These are phyloP conservation scores for Scheffersomyces illinoinensis DNA, from an alignment of 1,139 yeast genomes.

Conservation along the genomic window DNA sequence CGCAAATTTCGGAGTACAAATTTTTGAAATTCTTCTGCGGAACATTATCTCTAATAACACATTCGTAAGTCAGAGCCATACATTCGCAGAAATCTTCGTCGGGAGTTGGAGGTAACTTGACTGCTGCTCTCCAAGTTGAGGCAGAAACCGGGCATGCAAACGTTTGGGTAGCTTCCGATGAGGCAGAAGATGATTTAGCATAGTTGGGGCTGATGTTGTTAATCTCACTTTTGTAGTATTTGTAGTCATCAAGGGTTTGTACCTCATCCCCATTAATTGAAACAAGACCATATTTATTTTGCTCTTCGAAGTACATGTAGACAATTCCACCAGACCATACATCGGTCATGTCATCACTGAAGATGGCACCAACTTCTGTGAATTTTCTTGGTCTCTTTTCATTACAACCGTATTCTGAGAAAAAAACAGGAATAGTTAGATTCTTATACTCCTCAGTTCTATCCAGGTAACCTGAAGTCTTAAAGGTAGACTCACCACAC, in stretches of 20 bases:
- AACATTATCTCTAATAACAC: conserved; percentile 17
- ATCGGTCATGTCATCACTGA: conserved; percentile 45
- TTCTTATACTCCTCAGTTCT: conserved; percentile 72
- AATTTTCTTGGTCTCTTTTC: conserved; percentile 64
- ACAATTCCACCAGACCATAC: conserved; percentile 65
- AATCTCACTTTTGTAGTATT: conserved; percentile 53
- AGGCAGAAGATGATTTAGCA: conserved; percentile 15
- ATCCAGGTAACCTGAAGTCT: conserved; percentile 67
- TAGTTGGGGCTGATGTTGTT: conserved; percentile 36
- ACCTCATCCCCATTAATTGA: conserved; percentile 44
- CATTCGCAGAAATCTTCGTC: conserved; percentile 61
- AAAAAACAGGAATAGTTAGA: conserved; percentile 78
- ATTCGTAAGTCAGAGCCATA: conserved; percentile 16
- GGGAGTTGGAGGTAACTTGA: conserved; percentile 68
- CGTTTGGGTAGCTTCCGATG: conserved; percentile 12
- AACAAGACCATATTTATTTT: conserved; percentile 69
- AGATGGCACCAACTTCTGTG: conserved; percentile 67
- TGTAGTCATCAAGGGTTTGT: conserved; percentile 53
- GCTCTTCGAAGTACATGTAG: conserved; percentile 73
- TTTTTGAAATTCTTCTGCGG: conserved; percentile 40
- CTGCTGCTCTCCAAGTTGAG: conserved; percentile 24
- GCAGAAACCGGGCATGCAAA: conserved; percentile 46
- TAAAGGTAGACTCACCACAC: conserved; percentile 78
- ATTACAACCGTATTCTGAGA: conserved; percentile 95
- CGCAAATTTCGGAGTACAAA: conserved; percentile 56